Percentiles rank a stretch among this genome's conserved stretches.
These are phyloP conservation scores for Cystoderma amianthinum DNA, from an alignment of 768 basidiomycete species.

Conservation along the genomic window DNA sequence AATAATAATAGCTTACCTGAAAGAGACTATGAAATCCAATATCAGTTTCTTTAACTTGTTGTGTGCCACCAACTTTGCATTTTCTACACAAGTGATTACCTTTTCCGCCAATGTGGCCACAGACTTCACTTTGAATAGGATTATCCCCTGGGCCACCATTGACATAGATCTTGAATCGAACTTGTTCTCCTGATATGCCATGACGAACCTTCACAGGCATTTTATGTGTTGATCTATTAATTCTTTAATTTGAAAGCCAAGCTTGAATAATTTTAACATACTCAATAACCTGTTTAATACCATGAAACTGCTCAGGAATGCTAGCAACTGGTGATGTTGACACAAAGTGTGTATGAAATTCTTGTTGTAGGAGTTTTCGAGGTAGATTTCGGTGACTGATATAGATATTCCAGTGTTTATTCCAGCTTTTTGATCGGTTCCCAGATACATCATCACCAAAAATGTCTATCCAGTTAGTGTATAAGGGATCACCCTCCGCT, in stretches of 20 bases:
- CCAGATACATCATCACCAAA: no score
- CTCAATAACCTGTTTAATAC: conserved; percentile 12
- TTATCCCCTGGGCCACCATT: conserved; percentile 23
- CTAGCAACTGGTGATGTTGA: conserved; percentile 23
- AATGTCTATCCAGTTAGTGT: no score
- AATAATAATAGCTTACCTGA: conserved; percentile 4
- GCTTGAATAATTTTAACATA: no score
- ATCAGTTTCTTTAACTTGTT: conserved; percentile 11
- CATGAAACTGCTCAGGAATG: conserved; percentile 19
- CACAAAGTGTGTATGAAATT: conserved; percentile 22
- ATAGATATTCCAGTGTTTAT: no score
- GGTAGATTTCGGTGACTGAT: conserved; percentile 19
- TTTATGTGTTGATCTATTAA: not conserved
- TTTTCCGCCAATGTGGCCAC: conserved; percentile 15
- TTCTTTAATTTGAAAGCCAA: not conserved
- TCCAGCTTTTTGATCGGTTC: no score
- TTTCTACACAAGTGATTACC: conserved; percentile 15
- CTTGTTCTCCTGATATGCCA: conserved; percentile 14
- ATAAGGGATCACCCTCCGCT: no score
- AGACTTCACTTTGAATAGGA: conserved; percentile 20
- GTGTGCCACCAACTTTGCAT: conserved; percentile 15
- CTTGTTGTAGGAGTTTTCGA: conserved; percentile 14
- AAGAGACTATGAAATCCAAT: conserved; percentile 12
- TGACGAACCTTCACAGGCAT: conserved; percentile 13
- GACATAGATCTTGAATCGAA: conserved; percentile 14